Base-by-base conservation (phyloP, 495 filamentous ascomycete genomes). In the Penicillium cinerascens region DNA sequence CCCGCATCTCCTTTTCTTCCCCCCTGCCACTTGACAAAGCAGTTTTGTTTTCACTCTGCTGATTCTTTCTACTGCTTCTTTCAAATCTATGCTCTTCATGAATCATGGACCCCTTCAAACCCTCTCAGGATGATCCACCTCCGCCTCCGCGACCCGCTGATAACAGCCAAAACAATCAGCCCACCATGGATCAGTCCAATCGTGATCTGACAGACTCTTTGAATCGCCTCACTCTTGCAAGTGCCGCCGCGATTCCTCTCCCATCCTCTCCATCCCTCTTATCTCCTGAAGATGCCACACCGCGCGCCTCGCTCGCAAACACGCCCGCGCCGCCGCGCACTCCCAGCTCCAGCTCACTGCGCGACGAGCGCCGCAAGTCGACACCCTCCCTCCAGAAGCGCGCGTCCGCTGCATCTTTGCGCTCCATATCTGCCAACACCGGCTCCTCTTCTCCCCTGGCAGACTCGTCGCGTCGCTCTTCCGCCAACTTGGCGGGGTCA, bases 331-430 rank as follows among this genome's bases (percentile, higher is more conserved):
- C 80, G 62, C 63, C 77, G 67, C 72, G 82, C 71, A 64, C 68
- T 63, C 65, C 78, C 56, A 77, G 79, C 67, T 68, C 68, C 66
- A 66, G 75, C 71, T 68, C 81, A 60, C 42, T 82, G 72, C 49
- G 72, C 60, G 56, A 82, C 74, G 72, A 73, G 49, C 68, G 65
- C 21, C 71, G 72, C 48, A 67, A 67, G 22, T 73, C 70, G n/a
- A 71, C 60, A 20, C 65, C 75, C 15, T 61, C 62, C n/a, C 49
- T 81, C 18, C 67, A 75, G 23, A 79, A 78, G 51, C 72, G 73
- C 39, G 58, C 67, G 7, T 81, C 77, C 0, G 59, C 70, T 10
- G 67, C 63, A 15, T 81, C 77, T 27, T 55, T 79, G 48, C 70
- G 71, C 44, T 73, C 72, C 0, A 58, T 53, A n/a, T 61, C 64